Evolutionary conservation across 345 rosid genomes (phyloP), one percentile per base, ranked within the genome.

Genomic region (Acer saccharum): DNA sequence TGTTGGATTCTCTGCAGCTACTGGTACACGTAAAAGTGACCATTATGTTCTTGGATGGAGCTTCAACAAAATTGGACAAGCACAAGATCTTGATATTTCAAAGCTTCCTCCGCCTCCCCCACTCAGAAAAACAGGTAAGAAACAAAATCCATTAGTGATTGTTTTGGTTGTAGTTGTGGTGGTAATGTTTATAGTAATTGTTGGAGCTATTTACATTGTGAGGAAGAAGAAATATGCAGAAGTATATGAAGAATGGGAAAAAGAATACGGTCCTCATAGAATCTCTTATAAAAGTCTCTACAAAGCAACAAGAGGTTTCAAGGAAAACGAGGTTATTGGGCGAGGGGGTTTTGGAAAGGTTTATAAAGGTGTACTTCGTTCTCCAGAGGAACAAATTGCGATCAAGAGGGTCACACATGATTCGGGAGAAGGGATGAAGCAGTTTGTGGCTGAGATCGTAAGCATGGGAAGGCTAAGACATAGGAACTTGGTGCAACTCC

Each of bases 41-140:
- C 94, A 91, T 3, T 77, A 84, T 20, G 69, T 91, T 41, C 75
- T 86, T 23, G 93, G 97, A 52, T 92, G 95, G 94, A 93, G 94
- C 76, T 93, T 84, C 76, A 85, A 39, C 58, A 76, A 55, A 50
- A 90, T 81, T 14, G 92, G 89, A 35, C 80, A 79, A 81, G 89
- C 90, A 32, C 35, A 82, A 25, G 81, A 76, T 23, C 80, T 93
- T 14, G 72, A 79, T 18, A 74, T 85, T 12, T 86, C 90, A 9
- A 80, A 77, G 76, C 90, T 93, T 71, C 94, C 96, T 21, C 66
- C 57, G 20, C 83, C 85, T 85, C 92, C 94, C 6, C 68, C 35
- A 4, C 75, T 13, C 68, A 75, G 16, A 68, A 78, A 62, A 62
- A 21, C 66, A 2, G 18, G 62, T n/a, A 57, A 57, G 69, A 75